phyloP scores from a whole-genome alignment of 176 grass and related monocot species.

The Aegilops umbellulata region DNA sequence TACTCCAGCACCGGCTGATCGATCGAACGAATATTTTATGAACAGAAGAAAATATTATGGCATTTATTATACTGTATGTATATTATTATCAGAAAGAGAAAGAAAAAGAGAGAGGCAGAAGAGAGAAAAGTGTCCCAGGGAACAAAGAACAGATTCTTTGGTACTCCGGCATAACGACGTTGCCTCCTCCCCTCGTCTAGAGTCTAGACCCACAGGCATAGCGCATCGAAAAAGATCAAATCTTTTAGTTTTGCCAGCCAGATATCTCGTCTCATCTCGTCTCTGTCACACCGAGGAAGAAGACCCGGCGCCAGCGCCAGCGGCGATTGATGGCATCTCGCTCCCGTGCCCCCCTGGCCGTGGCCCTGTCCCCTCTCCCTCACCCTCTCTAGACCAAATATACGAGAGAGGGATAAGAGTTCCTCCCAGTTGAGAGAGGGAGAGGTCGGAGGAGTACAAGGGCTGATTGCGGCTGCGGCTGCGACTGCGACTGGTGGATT shows the following conservation, averaged over 20 bases:
- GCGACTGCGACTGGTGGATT: slow-evolving; percentile 4
- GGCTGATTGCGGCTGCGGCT: not conserved
- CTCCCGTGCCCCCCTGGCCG: not conserved
- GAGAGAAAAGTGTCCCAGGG: not conserved
- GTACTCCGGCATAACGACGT: not conserved
- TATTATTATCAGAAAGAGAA: not conserved
- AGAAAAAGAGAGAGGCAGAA: not conserved
- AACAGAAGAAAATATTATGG: not conserved
- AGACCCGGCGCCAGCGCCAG: not conserved
- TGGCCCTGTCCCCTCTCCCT: not conserved
- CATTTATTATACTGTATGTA: no score
- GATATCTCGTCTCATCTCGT: not conserved
- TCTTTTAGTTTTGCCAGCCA: slow-evolving; percentile 11
- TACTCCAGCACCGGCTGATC: not conserved
- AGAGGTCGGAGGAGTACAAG: not conserved
- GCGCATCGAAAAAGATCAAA: not conserved
- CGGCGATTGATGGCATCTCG: slow-evolving; percentile 24
- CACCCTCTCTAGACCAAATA: not conserved
- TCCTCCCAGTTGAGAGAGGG: not conserved
- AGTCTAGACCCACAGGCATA: not conserved
- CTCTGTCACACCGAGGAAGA: slow-evolving; percentile 11
- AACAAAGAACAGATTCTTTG: slow-evolving; percentile 22
- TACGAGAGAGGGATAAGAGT: not conserved
- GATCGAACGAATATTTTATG: not conserved
- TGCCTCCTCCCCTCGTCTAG: not conserved